Conservation (phyloP, 2,329 filamentous ascomycete species). For the Ceratocystis harringtonii region DNA sequence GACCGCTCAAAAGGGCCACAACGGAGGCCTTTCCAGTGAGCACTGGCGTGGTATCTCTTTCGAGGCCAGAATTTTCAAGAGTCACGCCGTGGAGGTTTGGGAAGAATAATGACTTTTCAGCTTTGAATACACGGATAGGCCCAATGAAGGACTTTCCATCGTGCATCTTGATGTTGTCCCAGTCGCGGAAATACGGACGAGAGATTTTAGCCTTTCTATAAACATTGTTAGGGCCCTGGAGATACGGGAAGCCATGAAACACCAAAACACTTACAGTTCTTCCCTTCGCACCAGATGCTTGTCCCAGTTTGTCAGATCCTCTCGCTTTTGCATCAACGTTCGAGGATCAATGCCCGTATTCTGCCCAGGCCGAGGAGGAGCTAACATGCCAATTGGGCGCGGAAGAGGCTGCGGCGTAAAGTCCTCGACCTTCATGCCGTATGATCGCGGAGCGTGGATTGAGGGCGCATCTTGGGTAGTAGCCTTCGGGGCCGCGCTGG, state of each 20-base stretch:
- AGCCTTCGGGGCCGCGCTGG: constrained; percentile 15
- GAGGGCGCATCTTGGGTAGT: constrained; percentile 24
- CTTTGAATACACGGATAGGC: constrained; percentile 69
- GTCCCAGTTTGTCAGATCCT: constrained; percentile 73
- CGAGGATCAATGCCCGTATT: constrained; percentile 66
- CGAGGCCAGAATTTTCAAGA: constrained; percentile 40
- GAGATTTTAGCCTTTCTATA: constrained; percentile 56
- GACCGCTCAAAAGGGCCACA: constrained; percentile 64
- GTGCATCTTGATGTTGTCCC: constrained; percentile 66
- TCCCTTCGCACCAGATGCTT: constrained; percentile 66
- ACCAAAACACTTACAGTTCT: constrained; percentile 44
- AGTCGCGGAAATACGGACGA: constrained; percentile 92
- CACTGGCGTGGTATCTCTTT: constrained; percentile 57
- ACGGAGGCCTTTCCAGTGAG: constrained; percentile 61
- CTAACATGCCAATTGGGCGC: constrained; percentile 67
- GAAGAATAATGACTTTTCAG: constrained; percentile 74
- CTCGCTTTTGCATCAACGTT: constrained; percentile 49
- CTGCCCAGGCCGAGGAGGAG: constrained; percentile 60
- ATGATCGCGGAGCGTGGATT: constrained; percentile 44
- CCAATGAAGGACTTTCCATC: constrained; percentile 86
- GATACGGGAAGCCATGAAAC: background rate
- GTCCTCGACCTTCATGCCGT: constrained; percentile 38
- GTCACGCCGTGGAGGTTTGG: constrained; percentile 79
- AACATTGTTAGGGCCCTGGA: background rate
- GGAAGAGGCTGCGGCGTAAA: constrained; percentile 46